Evolutionary conservation across 2,329 filamentous ascomycete species (phyloP).

Genomic region (Aspergillus fructus): DNA sequence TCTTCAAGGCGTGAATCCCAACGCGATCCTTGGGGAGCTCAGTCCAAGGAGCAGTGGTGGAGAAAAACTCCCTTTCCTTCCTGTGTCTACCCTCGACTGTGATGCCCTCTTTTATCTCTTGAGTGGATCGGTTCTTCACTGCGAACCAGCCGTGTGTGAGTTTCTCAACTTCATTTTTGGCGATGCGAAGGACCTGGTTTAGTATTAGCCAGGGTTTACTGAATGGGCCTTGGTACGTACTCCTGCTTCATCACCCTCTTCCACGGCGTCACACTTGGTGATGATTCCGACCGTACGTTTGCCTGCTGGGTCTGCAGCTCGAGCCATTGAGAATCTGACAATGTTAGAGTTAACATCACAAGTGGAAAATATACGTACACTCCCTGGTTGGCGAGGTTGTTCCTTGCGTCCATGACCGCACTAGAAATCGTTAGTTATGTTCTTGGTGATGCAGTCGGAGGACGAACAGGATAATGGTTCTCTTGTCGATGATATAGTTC

Average conservation of each 20-base stretch:
- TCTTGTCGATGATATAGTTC: constrained; percentile 53
- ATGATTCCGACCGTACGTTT: constrained; percentile 37
- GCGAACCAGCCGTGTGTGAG: constrained; percentile 27
- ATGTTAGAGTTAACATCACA: not conserved
- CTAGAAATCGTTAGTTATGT: not conserved
- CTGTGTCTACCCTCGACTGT: constrained; percentile 34
- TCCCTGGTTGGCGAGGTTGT: constrained; percentile 56
- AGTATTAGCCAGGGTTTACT: not conserved
- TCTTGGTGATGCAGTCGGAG: no score
- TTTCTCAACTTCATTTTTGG: constrained; percentile 16
- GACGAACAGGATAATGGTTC: constrained; percentile 57
- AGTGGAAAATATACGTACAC: constrained; percentile 33
- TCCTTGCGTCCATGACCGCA: constrained; percentile 36
- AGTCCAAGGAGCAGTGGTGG: constrained; percentile 13
- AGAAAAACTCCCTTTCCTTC: constrained; percentile 18
- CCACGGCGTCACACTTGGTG: constrained; percentile 36
- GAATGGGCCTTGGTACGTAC: constrained; percentile 6
- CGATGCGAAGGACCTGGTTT: constrained; percentile 18
- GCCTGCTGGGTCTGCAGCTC: constrained; percentile 32
- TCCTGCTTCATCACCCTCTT: constrained; percentile 23
- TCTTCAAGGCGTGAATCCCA: constrained; percentile 18
- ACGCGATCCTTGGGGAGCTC: constrained; percentile 19
- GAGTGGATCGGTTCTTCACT: constrained; percentile 25
- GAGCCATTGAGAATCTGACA: constrained; percentile 43
- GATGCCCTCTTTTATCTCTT: constrained; percentile 23